A percentile compares a stretch with the other conserved stretches of the same genome.
phyloP scores from a whole-genome alignment of 805 yeast genomes.

The Saturnispora mendoncae region DNA sequence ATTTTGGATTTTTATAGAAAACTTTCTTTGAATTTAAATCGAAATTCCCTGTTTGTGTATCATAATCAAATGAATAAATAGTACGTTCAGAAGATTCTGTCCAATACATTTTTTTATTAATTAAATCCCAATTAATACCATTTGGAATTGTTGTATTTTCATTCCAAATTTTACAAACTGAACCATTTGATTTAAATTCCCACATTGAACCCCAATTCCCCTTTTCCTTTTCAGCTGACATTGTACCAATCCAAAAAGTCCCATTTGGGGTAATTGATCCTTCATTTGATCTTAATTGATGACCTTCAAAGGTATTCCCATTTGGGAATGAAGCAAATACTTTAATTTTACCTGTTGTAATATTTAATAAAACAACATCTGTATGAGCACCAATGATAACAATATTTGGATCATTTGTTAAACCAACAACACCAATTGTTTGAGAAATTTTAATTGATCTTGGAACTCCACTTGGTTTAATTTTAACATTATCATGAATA shows the following conservation, averaged over 20 bases:
- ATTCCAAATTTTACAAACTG: conserved; percentile 25
- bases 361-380: conserved; percentile 54
- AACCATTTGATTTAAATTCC: conserved; percentile 29
- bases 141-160: conserved; percentile 52
- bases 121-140: conserved; percentile 50
- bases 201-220: conserved; percentile 45
- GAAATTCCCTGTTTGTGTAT: conserved; percentile 27
- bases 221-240: conserved; percentile 33
- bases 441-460: conserved; percentile 29
- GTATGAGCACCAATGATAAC: conserved; percentile 53
- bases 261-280: conserved; percentile 76
- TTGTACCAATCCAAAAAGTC: conserved; percentile 71
- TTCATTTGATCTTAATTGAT: conserved; percentile 61
- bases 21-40: conserved; percentile 30
- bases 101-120: conserved; percentile 36
- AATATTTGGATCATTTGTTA: conserved; percentile 46
- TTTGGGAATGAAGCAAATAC: conserved; percentile 34
- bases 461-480: conserved; percentile 23
- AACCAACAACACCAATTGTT: conserved; percentile 63
- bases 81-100: conserved; percentile 43
- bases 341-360: conserved; percentile 32
- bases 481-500: conserved; percentile 11
- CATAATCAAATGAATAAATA: conserved; percentile 41
- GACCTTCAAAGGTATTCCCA: conserved; percentile 23
- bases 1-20: conserved; percentile 30